Base-by-base conservation (phyloP, 2,329 filamentous ascomycete genomes). In the Cucurbitaria berberidis region DNA sequence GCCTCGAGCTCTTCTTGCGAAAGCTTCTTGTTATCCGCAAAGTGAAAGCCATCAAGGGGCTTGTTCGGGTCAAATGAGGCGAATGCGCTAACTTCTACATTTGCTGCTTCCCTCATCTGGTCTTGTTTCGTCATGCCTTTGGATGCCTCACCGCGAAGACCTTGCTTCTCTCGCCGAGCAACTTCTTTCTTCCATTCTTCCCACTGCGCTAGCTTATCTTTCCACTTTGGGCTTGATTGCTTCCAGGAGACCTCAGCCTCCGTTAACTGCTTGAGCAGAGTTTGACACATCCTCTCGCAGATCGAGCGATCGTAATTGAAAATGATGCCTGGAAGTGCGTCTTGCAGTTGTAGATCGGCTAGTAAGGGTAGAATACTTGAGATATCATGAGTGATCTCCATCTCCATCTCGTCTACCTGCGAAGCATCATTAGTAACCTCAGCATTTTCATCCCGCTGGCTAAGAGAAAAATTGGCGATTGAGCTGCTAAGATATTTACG, bases 251-350 rank as follows among this genome's bases (percentile, higher is more conserved):
- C 59, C 63, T 90, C 88, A 0, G 83, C 81, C 1, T 77, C 65
- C 44, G 80, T 67, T 0, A 92, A 75, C 52, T 85, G 78, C 0
- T 72, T 61, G 1, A 87, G 68, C 0, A 92, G 62, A 0, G 73
- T 64, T 21, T 70, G 61, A 22, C 84, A 81, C 24, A 89, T 82
- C 9, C 72, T 69, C 70, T 91, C 89, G 63, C 90, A 93, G 26
- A 77, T 73, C 1, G 73, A 71, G 42, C 89, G 84, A 59, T 92
- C 87, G 62, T 90, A 93, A 67, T 90, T 90, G 78, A 93, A 93
- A 1, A 92, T 72, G 11, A 93, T 85, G 0, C 87, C 89, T 0
- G 89, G 90, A 1, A 93, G 78, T 0, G 87, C 88, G 49, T 84
- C 82, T 50, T 86, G 83, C 15, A 79, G 76, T 43, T 90, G 82